A percentile compares a stretch with the other conserved stretches of the same genome.
These are phyloP conservation scores for Clonostachys rosea DNA, from an alignment of 2,329 filamentous ascomycete genomes.

Conservation along the genomic window DNA sequence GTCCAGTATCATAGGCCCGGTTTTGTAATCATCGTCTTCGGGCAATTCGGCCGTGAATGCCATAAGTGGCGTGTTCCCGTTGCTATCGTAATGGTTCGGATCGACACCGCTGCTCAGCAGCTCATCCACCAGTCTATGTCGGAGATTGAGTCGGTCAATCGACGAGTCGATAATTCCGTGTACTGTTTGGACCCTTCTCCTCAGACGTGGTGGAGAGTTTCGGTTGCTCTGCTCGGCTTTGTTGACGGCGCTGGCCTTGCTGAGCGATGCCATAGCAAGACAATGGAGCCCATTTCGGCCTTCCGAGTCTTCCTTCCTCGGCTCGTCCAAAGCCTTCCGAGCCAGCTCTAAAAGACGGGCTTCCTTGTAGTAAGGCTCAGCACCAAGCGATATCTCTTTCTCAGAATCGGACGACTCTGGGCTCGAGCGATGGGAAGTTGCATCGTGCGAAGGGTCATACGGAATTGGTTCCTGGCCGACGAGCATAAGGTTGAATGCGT, in stretches of 20 bases:
- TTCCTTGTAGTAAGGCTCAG: no score
- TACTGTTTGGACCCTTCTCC: slow-evolving; percentile 1
- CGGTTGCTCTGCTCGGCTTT: slow-evolving; percentile 10
- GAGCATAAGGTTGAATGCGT: slow-evolving; percentile 37
- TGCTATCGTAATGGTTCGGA: slow-evolving; percentile 45
- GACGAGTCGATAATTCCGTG: slow-evolving; percentile 22
- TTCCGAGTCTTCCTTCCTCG: slow-evolving; percentile 19
- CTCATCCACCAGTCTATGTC: slow-evolving; percentile 8
- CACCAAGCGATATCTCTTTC: no score
- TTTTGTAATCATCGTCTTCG: slow-evolving; percentile 44
- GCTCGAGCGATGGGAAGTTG: not conserved
- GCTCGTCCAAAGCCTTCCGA: slow-evolving; percentile 7
- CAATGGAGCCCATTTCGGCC: slow-evolving; percentile 55
- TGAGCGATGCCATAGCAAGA: slow-evolving; percentile 48
- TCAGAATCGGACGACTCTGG: not conserved
- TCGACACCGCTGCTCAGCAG: slow-evolving; percentile 34
- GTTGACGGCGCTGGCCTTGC: slow-evolving; percentile 26
- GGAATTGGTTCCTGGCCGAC: slow-evolving; percentile 3
- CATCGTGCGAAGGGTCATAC: not conserved
- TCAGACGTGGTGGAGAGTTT: not conserved
- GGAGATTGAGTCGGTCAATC: slow-evolving; percentile 13
- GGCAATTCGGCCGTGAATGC: slow-evolving; percentile 44
- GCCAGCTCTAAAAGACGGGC: no score
- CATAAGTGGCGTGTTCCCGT: slow-evolving; percentile 51
- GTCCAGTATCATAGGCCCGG: slow-evolving; percentile 38